Conservation (phyloP, 176 grass and related monocot genomes). For the Musa schizocarpa region DNA sequence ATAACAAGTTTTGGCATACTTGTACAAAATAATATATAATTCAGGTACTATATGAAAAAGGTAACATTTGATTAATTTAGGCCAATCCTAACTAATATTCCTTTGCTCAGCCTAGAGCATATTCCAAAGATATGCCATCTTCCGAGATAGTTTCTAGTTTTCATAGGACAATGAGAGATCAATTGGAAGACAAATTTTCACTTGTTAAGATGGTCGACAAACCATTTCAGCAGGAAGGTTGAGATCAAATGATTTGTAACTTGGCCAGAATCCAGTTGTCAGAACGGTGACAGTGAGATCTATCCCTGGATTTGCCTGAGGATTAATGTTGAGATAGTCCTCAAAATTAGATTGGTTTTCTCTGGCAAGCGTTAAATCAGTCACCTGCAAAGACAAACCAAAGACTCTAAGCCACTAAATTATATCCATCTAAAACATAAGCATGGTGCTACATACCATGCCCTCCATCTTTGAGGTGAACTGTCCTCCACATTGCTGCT, state of each 20-base stretch:
- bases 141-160: background rate
- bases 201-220: background rate
- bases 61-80: background rate
- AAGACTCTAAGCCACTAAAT: background rate
- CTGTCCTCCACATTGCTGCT: conserved; percentile 76
- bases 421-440: background rate
- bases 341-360: conserved; percentile 89
- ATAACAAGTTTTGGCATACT: background rate
- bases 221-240: conserved; percentile 98
- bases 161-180: background rate
- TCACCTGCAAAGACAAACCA: conserved; percentile 30
- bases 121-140: background rate
- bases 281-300: conserved; percentile 88
- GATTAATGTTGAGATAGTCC: conserved; percentile 50
- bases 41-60: background rate
- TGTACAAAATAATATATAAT: background rate
- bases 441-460: conserved; percentile 38
- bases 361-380: conserved; percentile 74
- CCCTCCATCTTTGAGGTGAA: conserved; percentile 85
- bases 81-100: background rate
- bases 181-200: background rate
- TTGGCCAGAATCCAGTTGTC: conserved; percentile 98
- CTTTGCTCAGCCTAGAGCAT: background rate
- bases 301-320: conserved; percentile 59
- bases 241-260: conserved; percentile 95